phyloP scores from a whole-genome alignment of 805 yeast species.

The Cyberlindnera americana region DNA sequence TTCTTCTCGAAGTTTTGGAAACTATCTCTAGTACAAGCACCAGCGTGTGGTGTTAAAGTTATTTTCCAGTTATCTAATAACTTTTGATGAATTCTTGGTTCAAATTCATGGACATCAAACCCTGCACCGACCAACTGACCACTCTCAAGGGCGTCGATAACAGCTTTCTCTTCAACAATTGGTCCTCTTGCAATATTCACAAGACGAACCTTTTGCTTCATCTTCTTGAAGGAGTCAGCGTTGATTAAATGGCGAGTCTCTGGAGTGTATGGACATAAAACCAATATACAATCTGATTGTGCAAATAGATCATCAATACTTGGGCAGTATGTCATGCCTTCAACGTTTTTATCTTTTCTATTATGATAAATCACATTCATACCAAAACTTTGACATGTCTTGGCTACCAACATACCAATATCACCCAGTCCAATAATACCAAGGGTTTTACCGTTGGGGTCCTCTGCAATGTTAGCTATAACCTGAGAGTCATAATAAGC shows the following conservation, averaged over 20 bases:
- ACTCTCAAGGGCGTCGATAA: slow-evolving; percentile 36
- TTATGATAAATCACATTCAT: slow-evolving; percentile 43
- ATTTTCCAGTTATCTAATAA: slow-evolving; percentile 33
- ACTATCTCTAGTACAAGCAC: slow-evolving; percentile 34
- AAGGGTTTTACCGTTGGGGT: slow-evolving; percentile 39
- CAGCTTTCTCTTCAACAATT: slow-evolving; percentile 37
- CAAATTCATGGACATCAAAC: slow-evolving; percentile 41
- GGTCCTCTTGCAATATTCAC: slow-evolving; percentile 40
- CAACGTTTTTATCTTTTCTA: slow-evolving; percentile 36
- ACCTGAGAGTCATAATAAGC: slow-evolving; percentile 31
- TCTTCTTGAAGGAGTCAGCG: slow-evolving; percentile 26
- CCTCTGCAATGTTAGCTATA: slow-evolving; percentile 34
- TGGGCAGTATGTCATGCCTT: slow-evolving; percentile 31
- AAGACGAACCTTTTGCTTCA: slow-evolving; percentile 30
- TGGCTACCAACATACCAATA: slow-evolving; percentile 42
- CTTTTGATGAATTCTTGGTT: slow-evolving; percentile 35
- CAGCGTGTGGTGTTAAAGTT: slow-evolving; percentile 37
- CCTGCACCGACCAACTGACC: slow-evolving; percentile 42
- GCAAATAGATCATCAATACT: slow-evolving; percentile 27
- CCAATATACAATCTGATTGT: slow-evolving; percentile 31
- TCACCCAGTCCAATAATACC: slow-evolving; percentile 49
- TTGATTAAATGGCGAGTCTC: slow-evolving; percentile 37
- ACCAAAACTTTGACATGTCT: slow-evolving; percentile 40
- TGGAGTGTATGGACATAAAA: slow-evolving; percentile 38
- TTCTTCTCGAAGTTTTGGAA: slow-evolving; percentile 36